Evolutionary conservation across 257 asterid genomes (phyloP), one percentile per base, ranked within the genome.

Genomic region (Forsythia viridissima): DNA sequence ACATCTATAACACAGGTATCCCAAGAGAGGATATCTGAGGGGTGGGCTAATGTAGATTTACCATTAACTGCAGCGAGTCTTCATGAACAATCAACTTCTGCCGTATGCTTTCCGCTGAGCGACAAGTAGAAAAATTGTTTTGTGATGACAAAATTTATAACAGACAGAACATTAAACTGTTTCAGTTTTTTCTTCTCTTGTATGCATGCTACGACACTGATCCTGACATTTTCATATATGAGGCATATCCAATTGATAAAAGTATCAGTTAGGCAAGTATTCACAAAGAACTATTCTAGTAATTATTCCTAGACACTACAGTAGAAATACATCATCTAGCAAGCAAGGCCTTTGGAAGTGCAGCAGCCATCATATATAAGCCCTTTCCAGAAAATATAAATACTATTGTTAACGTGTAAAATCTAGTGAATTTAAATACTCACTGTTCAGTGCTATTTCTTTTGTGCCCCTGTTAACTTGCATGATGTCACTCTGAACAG

Each of bases 401-500:
- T 70, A 59, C 20, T 69, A 61, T 34, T 36, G 12, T 66, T 42
- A 63, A 70, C 55, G 20, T 8, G 70, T 24, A 61, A 73, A 70
- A 42, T 51, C 24, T 40, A 81, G 48, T 72, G 77, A 76, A 46
- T 55, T 15, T 21, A 78, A 74, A 80, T 80, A 86, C 97, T 89
- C 81, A 91, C 99, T 83, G 83, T 92, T 97, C 71, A 92, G 46
- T 72, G 83, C 80, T 76, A 90, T 79, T 86, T 93, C 97, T 86
- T 93, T 93, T 74, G 92, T 92, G 74, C 97, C 93, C 91, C 87
- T 91, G 87, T 92, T 91, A 68, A 83, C 94, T 88, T 92, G 97
- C 90, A 93, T 91, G 81, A 96, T 76, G 84, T 93, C 98, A 84
- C 88, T 82, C 86, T 96, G 99, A 80, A 93, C 82, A 72, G 97